These are phyloP conservation scores for Chamaecyparis obtusa DNA, from an alignment of 75 land plant species.

Conservation along the genomic window DNA sequence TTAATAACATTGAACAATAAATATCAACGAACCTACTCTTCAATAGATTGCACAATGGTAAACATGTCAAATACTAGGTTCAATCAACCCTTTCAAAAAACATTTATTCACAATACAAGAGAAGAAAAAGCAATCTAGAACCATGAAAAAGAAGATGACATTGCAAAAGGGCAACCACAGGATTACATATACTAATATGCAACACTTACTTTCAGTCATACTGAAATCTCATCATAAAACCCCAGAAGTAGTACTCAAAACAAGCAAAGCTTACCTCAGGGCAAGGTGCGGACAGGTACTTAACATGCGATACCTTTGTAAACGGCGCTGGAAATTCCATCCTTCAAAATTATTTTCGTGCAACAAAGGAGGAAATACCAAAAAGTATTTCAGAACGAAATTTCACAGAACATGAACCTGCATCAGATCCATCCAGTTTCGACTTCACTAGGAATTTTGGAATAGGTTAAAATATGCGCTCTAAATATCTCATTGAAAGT, in stretches of 20 bases:
- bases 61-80: background rate
- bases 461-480: background rate
- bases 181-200: background rate
- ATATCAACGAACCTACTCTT: background rate
- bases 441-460: background rate
- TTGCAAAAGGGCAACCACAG: background rate
- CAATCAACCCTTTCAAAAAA: background rate
- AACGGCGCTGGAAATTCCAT: background rate
- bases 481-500: background rate
- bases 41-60: background rate
- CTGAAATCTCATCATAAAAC: background rate
- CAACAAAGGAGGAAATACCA: background rate
- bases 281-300: background rate
- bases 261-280: background rate
- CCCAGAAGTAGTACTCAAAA: background rate
- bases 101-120: background rate
- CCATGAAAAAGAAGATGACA: background rate
- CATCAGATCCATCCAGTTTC: background rate
- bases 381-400: background rate
- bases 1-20: background rate
- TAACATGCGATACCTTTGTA: background rate
- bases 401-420: background rate
- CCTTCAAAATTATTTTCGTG: background rate
- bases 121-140: background rate
- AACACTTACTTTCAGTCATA: background rate